Evolutionary conservation across 352 stramenopile genomes (phyloP).

Genomic region (Peronospora tabacina): DNA sequence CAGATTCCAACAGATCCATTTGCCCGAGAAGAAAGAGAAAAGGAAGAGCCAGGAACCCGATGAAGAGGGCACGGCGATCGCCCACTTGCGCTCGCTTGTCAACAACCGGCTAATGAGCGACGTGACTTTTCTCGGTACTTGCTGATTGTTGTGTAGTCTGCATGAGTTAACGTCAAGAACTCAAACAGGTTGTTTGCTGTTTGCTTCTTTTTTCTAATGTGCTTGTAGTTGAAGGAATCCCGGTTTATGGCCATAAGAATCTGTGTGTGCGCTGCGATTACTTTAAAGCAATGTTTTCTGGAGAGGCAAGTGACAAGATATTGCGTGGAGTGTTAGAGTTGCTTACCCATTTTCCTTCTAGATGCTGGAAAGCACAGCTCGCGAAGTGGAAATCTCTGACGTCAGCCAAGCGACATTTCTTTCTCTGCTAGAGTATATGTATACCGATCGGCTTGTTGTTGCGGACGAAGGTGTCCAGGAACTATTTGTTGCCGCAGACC

Average conservation of each 20-base stretch:
- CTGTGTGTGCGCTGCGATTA: conserved; percentile 91
- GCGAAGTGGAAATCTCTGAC: conserved; percentile 87
- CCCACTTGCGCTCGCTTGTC: conserved; percentile 60
- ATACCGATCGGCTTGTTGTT: conserved; percentile 90
- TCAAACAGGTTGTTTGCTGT: conserved; percentile 1
- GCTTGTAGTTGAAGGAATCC: conserved; percentile 62
- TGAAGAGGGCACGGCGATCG: conserved; percentile 54
- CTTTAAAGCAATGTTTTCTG: conserved; percentile 87
- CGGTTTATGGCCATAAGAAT: conserved; percentile 85
- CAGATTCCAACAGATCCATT: conserved; percentile 90
- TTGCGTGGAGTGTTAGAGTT: background rate
- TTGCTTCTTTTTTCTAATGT: background rate
- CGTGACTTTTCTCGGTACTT: conserved; percentile 72
- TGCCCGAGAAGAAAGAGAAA: conserved; percentile 64
- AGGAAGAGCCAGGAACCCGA: conserved; percentile 33
- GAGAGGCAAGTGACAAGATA: conserved; percentile 35
- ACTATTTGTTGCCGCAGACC: conserved; percentile 89
- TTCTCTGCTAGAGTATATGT: conserved; percentile 92
- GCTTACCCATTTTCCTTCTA: conserved; percentile 23
- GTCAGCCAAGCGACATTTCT: conserved; percentile 89
- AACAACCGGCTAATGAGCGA: conserved; percentile 83
- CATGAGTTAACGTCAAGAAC: background rate
- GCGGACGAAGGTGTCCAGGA: conserved; percentile 86
- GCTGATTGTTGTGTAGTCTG: background rate
- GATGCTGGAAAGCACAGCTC: conserved; percentile 86